These are phyloP conservation scores for Salvia rosmarinus DNA, from an alignment of 257 asterid genomes.

Conservation along the genomic window DNA sequence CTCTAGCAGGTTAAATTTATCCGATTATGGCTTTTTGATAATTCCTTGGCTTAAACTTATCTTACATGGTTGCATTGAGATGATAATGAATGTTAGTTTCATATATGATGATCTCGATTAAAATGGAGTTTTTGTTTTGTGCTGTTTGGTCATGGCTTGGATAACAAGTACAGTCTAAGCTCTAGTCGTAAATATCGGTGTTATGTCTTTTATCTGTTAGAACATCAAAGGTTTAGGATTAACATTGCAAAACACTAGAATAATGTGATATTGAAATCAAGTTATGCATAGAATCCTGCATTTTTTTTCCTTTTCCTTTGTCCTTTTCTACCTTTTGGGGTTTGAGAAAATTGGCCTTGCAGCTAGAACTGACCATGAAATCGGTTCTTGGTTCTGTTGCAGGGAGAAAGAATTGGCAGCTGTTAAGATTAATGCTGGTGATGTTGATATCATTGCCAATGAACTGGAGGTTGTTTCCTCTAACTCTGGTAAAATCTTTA, in stretches of 20 bases:
- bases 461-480: slow-evolving; percentile 72
- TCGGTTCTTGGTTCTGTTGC: slow-evolving; percentile 21
- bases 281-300: neutral
- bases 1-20: neutral
- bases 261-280: slow-evolving; percentile 8
- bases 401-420: slow-evolving; percentile 96
- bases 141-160: neutral
- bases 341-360: neutral
- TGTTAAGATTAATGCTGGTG: slow-evolving; percentile 84
- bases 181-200: neutral
- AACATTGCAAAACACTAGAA: neutral
- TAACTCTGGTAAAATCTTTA: neutral
- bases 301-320: neutral
- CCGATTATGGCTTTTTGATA: neutral
- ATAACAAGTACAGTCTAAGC: neutral
- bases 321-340: neutral
- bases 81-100: neutral
- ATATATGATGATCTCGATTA: neutral
- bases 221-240: neutral
- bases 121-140: neutral
- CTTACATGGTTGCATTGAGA: neutral
- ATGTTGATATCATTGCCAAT: slow-evolving; percentile 79
- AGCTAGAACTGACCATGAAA: slow-evolving; percentile 1
- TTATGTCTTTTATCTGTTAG: neutral
- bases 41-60: neutral